These are phyloP conservation scores for Solanum hybrid DNA, from an alignment of 305 asterid species.

Conservation along the genomic window DNA sequence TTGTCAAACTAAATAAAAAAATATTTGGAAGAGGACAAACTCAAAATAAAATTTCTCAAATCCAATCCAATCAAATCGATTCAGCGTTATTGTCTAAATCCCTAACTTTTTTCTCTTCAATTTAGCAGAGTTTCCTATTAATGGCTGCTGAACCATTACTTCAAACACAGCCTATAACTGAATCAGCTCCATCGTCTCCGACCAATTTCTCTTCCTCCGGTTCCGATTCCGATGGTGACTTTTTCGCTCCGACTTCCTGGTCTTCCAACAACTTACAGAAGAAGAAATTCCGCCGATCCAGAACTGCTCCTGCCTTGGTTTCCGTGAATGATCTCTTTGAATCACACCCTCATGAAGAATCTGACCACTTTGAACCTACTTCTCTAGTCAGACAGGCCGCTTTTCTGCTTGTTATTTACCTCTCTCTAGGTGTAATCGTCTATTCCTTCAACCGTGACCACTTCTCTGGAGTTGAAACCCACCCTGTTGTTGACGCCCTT, in stretches of 20 bases:
- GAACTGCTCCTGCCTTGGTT: conserved; percentile 44
- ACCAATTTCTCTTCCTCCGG: neutral
- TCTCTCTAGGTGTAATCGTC: conserved; percentile 34
- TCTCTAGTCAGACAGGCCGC: conserved; percentile 31
- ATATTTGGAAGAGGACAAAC: neutral
- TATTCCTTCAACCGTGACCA: conserved; percentile 39
- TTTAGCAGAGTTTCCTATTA: neutral
- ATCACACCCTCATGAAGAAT: neutral
- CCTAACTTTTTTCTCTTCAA: neutral
- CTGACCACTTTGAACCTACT: conserved; percentile 14
- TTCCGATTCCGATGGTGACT: neutral
- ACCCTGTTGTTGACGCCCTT: conserved; percentile 46
- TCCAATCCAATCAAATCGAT: neutral
- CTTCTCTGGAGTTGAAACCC: conserved; percentile 45
- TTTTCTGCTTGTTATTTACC: conserved; percentile 29
- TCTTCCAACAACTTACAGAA: neutral
- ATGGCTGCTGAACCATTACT: neutral
- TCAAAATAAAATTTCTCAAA: neutral
- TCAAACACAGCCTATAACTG: neutral
- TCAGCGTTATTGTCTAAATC: neutral
- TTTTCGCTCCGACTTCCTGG: neutral
- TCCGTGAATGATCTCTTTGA: conserved; percentile 13
- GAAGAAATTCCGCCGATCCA: conserved; percentile 26
- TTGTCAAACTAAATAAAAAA: neutral
- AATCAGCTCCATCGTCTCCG: neutral